Base-by-base conservation (phyloP, 2,329 filamentous ascomycete species). In the Zalaria obscura region DNA sequence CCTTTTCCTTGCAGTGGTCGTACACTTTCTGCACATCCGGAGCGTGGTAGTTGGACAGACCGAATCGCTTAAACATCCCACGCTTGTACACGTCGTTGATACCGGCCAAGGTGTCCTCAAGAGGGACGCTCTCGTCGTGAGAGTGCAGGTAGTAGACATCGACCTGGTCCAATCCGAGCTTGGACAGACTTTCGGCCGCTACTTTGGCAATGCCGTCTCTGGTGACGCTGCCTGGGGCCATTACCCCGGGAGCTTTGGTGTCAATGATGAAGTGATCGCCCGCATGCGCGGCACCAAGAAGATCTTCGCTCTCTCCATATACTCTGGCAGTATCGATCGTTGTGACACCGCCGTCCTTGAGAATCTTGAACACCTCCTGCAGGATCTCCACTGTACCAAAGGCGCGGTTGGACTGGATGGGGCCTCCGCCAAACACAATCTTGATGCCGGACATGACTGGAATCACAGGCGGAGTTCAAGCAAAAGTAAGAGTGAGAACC, bases 51-150 rank as follows among this genome's bases (percentile, higher is more conserved):
- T 70, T 73, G 6, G 61, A 67, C 3, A 73, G 43, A 0, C 68
- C 69, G 44, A 69, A 69, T 0, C 57, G 46, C 48, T 62, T 60
- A 47, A 70, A 65, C 44, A 66, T 65, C 25, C 66, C 66, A 32
- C 64, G 53, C 10, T 51, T 42, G 45, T 63, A 52, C 1, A 63
- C 59, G 18, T 63, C 52, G 42, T 70, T 48, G 43, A 72, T 64
- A 5, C 63, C 66, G 31, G 58, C 52, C 25, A 56, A 55, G 0
- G 62, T 57, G 27, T 69, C 64, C 39, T 63, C 58, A 31, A 67
- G 58, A 0, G 62, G 59, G 0, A 66, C 67, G 2, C 53, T 40
- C 2, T 64, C 57, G 46, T 72, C 69, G 0, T 67, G 67, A 4
- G 58, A 57, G 47, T 70, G 67, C n/a, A 67, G 60, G 40, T 63